Evolutionary conservation across 176 grass and related monocot genomes (phyloP), one percentile per base, ranked within the genome.

Genomic region (Zea luxurians): DNA sequence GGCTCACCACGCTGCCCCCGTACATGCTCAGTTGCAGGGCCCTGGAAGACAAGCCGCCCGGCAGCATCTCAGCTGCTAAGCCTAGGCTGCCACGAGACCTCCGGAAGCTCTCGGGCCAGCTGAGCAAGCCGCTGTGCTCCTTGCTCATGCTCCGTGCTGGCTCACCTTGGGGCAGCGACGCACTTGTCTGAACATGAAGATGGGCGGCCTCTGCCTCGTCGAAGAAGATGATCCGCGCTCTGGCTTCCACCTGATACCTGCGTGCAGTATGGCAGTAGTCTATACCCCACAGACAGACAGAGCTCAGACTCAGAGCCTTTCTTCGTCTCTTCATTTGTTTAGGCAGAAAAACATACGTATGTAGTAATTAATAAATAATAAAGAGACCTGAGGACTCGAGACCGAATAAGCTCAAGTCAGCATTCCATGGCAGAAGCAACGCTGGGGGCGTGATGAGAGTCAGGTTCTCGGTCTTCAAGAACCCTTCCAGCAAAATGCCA

Each of bases 1-100:
- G 7, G 66, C 74, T 15, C 78, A 98, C 95, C 91, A 87, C 92
- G 87, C 91, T 90, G 36, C 95, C 27, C 27, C 27, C 95, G 37
- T 94, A 97, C 71, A 88, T 94, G 89, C 91, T 97, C 80, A 97
- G 50, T 37, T 94, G 84, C 80, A 97, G 67, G 36, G 95, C 95
- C 82, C 83, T 89, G 12, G 91, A 78, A 49, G 91, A 90, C 66
- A 94, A 83, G 83, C 85, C 86, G 57, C 47, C 52, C 7, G 52
- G 52, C 36, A 74, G 73, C 71, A 52, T 52, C 50, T 94, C 89
- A 37, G 70, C 64, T 17, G 50, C 50, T 54, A 52, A 13, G 49
- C 49, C 49, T 35, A 84, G 50, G 87, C 70, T 92, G 60, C 34
- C 40, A 48, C 65, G 73, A 0, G 80, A 54, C 65, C 71, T 94